Evolutionary conservation across 805 yeast genomes (phyloP), one percentile per base, ranked within the genome.

Genomic region (Cyberlindnera suaveolens): DNA sequence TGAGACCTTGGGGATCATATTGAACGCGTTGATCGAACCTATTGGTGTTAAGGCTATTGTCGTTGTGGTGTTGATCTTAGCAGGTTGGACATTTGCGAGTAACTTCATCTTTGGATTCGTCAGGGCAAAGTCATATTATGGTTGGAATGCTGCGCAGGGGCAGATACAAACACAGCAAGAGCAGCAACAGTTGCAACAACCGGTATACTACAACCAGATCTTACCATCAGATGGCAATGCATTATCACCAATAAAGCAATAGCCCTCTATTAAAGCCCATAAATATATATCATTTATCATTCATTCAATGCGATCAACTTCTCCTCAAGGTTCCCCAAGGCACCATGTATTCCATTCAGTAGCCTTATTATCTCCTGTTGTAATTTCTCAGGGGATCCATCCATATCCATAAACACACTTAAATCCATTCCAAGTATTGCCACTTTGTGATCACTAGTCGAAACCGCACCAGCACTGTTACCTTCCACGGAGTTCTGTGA

Each of bases 81-180:
- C 70, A 1, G 64, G 71, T n/a, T 64, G 77, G 65, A 56, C 74
- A 16, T 83, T 81, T 56, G 67, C 74, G 4, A 73, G 80, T 23
- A 85, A 85, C 56, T 78, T 83, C 48, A 61, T 77, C 3, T 76
- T 80, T 57, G 90, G 90, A 1, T 84, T 78, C 49, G 65, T 82
- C 4, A 65, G 87, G 42, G 88, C 71, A 10, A 68, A 65, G 44
- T 61, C 64, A 6, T 68, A 67, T 44, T 68, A 67, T 43, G 71
- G 71, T 3, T 58, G 61, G 61, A 39, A 47, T 19, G 42, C 38
- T 11, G 32, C 41, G 11, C 34, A 40, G 13, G 48, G 43, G 26
- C 38, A 40, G 14, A 43, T 39, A 13, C 43, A 35, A 32, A 40
- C 36, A 18, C 40, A 34, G 31, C 46, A 31, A n/a, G 41, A 37